Percentiles rank a stretch among this genome's conserved stretches.
Evolutionary conservation across 108 stramenopile genomes (phyloP).

Genomic region (Tribonema minus): DNA sequence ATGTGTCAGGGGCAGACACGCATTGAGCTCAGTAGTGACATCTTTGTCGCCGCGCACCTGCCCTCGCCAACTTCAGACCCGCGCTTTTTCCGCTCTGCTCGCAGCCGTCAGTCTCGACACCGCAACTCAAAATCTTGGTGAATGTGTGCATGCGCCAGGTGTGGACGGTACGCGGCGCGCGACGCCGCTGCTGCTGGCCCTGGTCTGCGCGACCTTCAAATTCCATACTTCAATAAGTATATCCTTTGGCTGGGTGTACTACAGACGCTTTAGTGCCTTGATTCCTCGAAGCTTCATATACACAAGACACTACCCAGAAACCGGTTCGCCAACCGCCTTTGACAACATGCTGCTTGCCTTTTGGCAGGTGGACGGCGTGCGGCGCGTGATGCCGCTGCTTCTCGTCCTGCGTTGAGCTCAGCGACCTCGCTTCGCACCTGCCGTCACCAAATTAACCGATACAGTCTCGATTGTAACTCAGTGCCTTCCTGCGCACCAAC

Average conservation of each 20-base stretch:
- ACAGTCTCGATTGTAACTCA: no score
- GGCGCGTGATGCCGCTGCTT: conserved; percentile 48
- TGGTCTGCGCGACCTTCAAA: conserved; percentile 10
- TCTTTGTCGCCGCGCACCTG: no score
- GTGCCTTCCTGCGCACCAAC: not conserved
- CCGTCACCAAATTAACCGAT: no score
- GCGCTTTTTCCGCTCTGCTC: no score
- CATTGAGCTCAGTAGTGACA: conserved; percentile 52
- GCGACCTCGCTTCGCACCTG: conserved; percentile 55
- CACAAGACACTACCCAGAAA: no score
- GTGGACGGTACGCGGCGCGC: not conserved
- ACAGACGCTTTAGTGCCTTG: not conserved
- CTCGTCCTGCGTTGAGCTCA: conserved; percentile 51
- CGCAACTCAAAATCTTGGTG: not conserved
- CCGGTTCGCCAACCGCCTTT: no score
- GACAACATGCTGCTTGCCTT: no score
- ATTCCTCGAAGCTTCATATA: no score
- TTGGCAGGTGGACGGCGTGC: conserved; percentile 40
- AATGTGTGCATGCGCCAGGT: not conserved
- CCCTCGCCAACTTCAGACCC: no score
- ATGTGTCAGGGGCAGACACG: no score
- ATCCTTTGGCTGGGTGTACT: not conserved
- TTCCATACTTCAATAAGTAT: no score
- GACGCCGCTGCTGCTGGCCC: conserved; percentile 12
- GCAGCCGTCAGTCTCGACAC: no score